Evolutionary conservation across 805 yeast genomes (phyloP), one percentile per base, ranked within the genome.

Genomic region (Sugiyamaella marilandica): DNA sequence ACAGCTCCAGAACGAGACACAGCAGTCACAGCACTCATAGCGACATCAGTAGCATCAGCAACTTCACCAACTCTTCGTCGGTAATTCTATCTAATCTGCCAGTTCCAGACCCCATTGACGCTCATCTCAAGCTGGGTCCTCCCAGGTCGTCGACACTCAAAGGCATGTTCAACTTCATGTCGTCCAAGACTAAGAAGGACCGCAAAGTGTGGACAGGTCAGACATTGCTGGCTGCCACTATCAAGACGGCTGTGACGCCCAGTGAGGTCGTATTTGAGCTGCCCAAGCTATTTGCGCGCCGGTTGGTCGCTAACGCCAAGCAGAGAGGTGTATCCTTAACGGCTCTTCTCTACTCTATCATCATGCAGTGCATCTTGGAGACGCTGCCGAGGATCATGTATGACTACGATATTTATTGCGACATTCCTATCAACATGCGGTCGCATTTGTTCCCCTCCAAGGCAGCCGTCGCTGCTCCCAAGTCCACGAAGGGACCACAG

Each of bases 331-430:
- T 49, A 10, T 21, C 52, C 8, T 18, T 48, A 2, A 35, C 55
- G 8, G 46, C 49, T 10, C 13, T 45, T 10, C 8, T 52, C 36
- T 52, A 52, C 29, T 16, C 55, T 2, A 47, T 47, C 7, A 18
- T 49, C n/a, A 32, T 49, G 39, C 55, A 52, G 45, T 43, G 43
- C 14, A 43, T 52, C 16, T 14, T 49, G 13, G 49, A 34, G 14
- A 14, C n/a, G 7, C 19, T 41, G 24, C 47, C 50, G 13, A 37
- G 41, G n/a, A 39, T 39, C 43, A 39, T 39, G 43, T 39, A 39
- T 24, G 43, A 39, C 24, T 39, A 39, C 19, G 35, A 26, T 34
- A 29, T 37, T 36, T 34, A 16, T 26, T 21, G 34, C 18, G 45
- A 35, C 13, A 19, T 47, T 9, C 45, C 50, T 5, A 31, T 47